Percentiles rank a stretch among this genome's conserved stretches.
phyloP scores from a whole-genome alignment of 805 yeast species.

The Ogataea pini region DNA sequence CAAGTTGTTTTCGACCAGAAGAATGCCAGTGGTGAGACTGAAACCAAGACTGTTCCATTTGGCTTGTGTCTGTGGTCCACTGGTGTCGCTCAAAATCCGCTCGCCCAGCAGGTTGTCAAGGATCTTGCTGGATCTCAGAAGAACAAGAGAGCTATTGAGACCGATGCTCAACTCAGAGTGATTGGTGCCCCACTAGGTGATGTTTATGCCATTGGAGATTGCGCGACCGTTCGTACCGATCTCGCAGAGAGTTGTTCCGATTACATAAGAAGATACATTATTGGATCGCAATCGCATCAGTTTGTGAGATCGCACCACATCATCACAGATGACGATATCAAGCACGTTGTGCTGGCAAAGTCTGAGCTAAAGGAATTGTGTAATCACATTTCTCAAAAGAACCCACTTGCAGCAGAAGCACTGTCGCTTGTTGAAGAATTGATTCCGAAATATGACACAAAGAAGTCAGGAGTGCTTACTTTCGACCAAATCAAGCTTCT shows the following conservation, averaged over 20 bases:
- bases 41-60: slow-evolving; percentile 54
- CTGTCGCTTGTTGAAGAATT: slow-evolving; percentile 50
- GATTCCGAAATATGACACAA: slow-evolving; percentile 52
- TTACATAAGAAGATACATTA: slow-evolving; percentile 47
- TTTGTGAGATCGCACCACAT: slow-evolving; percentile 34
- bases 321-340: slow-evolving; percentile 53
- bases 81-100: slow-evolving; percentile 67
- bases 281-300: slow-evolving; percentile 42
- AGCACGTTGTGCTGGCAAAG: slow-evolving; percentile 46
- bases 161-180: slow-evolving; percentile 71
- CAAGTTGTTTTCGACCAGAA: slow-evolving; percentile 59
- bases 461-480: slow-evolving; percentile 49
- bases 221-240: slow-evolving; percentile 64
- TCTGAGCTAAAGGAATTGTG: slow-evolving; percentile 51
- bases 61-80: slow-evolving; percentile 78
- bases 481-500: slow-evolving; percentile 52
- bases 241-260: slow-evolving; percentile 56
- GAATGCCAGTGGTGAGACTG: slow-evolving; percentile 41
- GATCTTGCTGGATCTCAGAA: slow-evolving; percentile 50
- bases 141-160: slow-evolving; percentile 71
- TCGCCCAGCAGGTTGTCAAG: slow-evolving; percentile 56
- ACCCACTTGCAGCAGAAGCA: slow-evolving; percentile 62
- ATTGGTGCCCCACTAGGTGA: slow-evolving; percentile 68
- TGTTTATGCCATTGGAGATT: slow-evolving; percentile 73
- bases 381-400: slow-evolving; percentile 46